phyloP scores from a whole-genome alignment of 2,329 filamentous ascomycete species.

The Nannizziopsis arthrosporioides region DNA sequence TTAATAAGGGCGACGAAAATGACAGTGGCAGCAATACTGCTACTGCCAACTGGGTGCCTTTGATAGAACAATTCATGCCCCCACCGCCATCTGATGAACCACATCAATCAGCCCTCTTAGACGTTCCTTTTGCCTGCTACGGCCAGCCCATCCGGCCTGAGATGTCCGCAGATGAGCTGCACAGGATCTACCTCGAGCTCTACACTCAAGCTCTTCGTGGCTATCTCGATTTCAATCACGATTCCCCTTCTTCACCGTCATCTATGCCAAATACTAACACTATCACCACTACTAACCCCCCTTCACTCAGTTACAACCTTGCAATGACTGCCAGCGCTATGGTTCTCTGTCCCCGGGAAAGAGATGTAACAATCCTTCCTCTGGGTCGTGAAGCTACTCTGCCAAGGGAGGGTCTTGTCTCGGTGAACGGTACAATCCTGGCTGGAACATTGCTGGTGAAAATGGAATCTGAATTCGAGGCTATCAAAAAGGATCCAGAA shows the following conservation, averaged over 20 bases:
- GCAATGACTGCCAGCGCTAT: conserved; percentile 45
- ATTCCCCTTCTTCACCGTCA: not conserved
- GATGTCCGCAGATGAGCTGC: conserved; percentile 29
- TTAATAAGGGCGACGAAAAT: not conserved
- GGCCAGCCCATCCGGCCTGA: conserved; percentile 31
- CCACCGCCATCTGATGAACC: conserved; percentile 9
- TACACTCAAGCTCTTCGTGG: conserved; percentile 25
- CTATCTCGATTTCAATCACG: conserved; percentile 1
- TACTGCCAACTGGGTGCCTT: conserved; percentile 42
- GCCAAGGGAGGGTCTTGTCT: conserved; percentile 31
- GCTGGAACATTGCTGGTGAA: conserved; percentile 51
- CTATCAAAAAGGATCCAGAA: conserved; percentile 32
- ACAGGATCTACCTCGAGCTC: conserved; percentile 30
- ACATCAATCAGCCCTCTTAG: conserved; percentile 20
- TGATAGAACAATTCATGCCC: conserved; percentile 34
- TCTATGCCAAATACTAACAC: conserved; percentile 9
- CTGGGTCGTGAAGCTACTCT: conserved; percentile 26
- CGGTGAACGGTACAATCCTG: conserved; percentile 46
- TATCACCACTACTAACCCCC: conserved; percentile 21
- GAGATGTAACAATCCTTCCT: conserved; percentile 33
- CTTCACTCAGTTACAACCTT: conserved; percentile 47
- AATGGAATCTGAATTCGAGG: conserved; percentile 42
- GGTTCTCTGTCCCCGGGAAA: conserved; percentile 42
- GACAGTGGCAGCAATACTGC: conserved; percentile 15
- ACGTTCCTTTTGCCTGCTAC: conserved; percentile 43